phyloP scores from a whole-genome alignment of 2,329 filamentous ascomycete species.

The Teratosphaeria zuluensis region DNA sequence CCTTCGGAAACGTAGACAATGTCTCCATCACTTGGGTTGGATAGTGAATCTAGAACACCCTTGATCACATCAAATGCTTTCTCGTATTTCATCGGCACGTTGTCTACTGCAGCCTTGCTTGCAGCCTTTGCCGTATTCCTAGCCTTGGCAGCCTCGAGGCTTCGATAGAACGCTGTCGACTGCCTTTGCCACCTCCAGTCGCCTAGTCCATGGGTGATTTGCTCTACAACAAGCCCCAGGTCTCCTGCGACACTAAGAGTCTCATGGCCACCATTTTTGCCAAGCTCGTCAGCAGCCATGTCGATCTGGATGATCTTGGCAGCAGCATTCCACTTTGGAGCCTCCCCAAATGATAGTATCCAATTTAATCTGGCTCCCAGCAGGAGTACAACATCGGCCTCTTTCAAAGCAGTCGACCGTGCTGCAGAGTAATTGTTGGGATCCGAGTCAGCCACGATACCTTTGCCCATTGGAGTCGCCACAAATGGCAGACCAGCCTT shows the following conservation, averaged over 20 bases:
- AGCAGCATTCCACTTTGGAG: conserved; percentile 43
- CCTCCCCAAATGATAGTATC: conserved; percentile 48
- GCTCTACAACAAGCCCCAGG: conserved; percentile 39
- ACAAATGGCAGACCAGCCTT: conserved; percentile 44
- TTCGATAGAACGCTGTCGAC: conserved; percentile 25
- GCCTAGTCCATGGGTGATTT: conserved; percentile 34
- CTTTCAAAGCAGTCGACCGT: conserved; percentile 43
- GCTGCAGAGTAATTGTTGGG: conserved; percentile 44
- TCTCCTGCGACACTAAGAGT: conserved; percentile 44
- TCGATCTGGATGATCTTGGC: conserved; percentile 49
- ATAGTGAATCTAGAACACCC: conserved; percentile 36
- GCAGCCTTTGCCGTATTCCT: conserved; percentile 41
- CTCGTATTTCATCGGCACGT: conserved; percentile 40
- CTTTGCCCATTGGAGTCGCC: conserved; percentile 51
- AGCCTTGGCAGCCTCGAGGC: conserved; percentile 26
- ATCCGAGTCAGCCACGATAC: conserved; percentile 46
- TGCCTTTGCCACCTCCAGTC: conserved; percentile 36
- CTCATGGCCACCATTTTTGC: conserved; percentile 40
- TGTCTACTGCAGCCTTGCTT: conserved; percentile 32
- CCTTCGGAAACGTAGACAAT: conserved; percentile 50
- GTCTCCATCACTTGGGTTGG: conserved; percentile 35
- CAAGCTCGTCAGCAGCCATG: conserved; percentile 45
- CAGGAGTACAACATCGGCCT: conserved; percentile 46
- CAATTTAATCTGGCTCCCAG: conserved; percentile 48
- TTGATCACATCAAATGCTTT: conserved; percentile 46